phyloP scores from a whole-genome alignment of 164 flowering plant species.

The Paratinospora sagittata region DNA sequence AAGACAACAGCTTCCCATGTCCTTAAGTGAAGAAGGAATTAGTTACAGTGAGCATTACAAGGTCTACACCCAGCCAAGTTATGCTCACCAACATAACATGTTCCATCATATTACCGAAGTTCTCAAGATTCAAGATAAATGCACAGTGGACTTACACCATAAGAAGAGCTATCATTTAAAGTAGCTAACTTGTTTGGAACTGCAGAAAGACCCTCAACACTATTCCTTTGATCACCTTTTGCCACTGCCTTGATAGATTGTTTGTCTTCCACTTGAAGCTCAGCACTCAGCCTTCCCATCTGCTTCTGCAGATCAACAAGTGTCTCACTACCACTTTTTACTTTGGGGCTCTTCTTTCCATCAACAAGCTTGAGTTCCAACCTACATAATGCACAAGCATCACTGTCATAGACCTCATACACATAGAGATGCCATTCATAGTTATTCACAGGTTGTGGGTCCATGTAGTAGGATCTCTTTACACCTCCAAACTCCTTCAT shows the following conservation, averaged over 20 bases:
- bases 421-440: conserved; percentile 95
- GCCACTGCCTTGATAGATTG: conserved; percentile 45
- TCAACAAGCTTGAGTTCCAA: conserved; percentile 79
- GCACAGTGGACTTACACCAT: conserved; percentile 32
- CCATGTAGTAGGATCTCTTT: conserved; percentile 97
- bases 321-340: conserved; percentile 52
- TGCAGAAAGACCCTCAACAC: conserved; percentile 19
- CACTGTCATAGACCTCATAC: conserved; percentile 81
- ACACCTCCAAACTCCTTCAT: conserved; percentile 80
- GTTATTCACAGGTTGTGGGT: conserved; percentile 76
- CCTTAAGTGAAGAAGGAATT: neutral
- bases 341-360: conserved; percentile 71
- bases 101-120: too few species aligned
- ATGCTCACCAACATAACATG: conserved; percentile 41
- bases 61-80: neutral
- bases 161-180: conserved; percentile 33
- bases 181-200: conserved; percentile 28
- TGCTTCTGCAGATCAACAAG: conserved; percentile 84
- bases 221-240: conserved; percentile 38
- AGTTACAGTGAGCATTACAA: neutral
- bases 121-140: conserved; percentile 43
- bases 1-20: neutral
- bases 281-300: conserved; percentile 82
- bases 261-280: conserved; percentile 59
- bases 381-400: conserved; percentile 76